Percentiles rank a stretch among this genome's conserved stretches.
These are phyloP conservation scores for Leucocoprinus leucothites DNA, from an alignment of 768 basidiomycete genomes.

Conservation along the genomic window DNA sequence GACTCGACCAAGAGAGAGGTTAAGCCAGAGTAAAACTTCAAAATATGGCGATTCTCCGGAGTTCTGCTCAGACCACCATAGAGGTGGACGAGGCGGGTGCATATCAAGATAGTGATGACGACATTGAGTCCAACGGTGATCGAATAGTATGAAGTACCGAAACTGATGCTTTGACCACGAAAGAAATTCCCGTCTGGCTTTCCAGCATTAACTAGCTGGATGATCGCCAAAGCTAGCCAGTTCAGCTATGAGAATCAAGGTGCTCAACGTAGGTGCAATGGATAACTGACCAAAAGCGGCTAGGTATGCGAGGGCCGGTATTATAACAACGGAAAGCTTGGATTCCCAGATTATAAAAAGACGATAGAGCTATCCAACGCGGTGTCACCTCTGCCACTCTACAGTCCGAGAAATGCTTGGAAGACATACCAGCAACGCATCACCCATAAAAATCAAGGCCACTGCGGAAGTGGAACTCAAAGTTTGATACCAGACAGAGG, in stretches of 20 bases:
- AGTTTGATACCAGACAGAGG: slow-evolving; percentile 29
- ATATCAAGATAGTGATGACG: slow-evolving; percentile 37
- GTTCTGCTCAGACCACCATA: slow-evolving; percentile 23
- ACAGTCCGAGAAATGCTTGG: background rate
- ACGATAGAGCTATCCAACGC: slow-evolving; percentile 24
- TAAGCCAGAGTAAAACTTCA: slow-evolving; percentile 34
- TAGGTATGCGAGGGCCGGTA: slow-evolving; percentile 24
- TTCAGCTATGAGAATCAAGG: no score
- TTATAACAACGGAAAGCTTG: slow-evolving; percentile 20
- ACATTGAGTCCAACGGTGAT: slow-evolving; percentile 40
- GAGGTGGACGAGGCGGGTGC: slow-evolving; percentile 31
- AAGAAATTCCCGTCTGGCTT: slow-evolving; percentile 39
- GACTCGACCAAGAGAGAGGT: slow-evolving; percentile 36
- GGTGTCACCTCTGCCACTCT: background rate
- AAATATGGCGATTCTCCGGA: slow-evolving; percentile 16
- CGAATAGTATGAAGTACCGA: slow-evolving; percentile 37
- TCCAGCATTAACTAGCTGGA: slow-evolving; percentile 35
- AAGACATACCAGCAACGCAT: slow-evolving; percentile 25
- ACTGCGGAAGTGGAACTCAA: slow-evolving; percentile 25
- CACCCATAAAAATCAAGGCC: slow-evolving; percentile 28
- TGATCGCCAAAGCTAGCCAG: slow-evolving; percentile 36
- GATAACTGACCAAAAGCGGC: slow-evolving; percentile 24
- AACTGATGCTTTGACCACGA: slow-evolving; percentile 31
- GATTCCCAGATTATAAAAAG: slow-evolving; percentile 27
- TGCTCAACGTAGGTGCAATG: background rate